A percentile compares a stretch with the other conserved stretches of the same genome.
These are phyloP conservation scores for Apophysomyces ossiformis DNA, from an alignment of 371 early-diverging fungal genomes.

Conservation along the genomic window DNA sequence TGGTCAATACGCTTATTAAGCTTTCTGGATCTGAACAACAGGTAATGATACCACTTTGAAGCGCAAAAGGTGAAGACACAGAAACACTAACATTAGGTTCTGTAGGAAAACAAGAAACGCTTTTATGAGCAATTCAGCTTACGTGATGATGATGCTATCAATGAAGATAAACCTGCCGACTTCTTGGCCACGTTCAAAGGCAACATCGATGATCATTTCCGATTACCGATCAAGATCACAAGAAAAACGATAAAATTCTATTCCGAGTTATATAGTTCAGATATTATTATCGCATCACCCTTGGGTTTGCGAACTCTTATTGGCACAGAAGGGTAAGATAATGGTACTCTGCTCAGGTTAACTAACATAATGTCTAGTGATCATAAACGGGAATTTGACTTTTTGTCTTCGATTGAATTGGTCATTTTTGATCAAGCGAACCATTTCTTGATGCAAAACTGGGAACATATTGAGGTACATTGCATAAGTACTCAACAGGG, in stretches of 20 bases:
- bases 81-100: background rate
- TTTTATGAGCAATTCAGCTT: conserved; percentile 79
- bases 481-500: background rate
- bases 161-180: conserved; percentile 81
- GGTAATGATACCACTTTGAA: conserved; percentile 21
- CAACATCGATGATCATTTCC: conserved; percentile 95
- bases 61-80: background rate
- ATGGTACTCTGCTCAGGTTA: background rate
- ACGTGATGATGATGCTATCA: conserved; percentile 57
- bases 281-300: conserved; percentile 93
- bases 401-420: conserved; percentile 90
- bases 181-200: conserved; percentile 85
- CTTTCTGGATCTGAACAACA: conserved; percentile 84
- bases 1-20: conserved; percentile 77
- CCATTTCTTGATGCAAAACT: conserved; percentile 95
- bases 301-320: conserved; percentile 88
- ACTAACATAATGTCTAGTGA: conserved; percentile 50
- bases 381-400: conserved; percentile 90
- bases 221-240: conserved; percentile 90
- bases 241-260: conserved; percentile 87
- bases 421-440: conserved; percentile 89
- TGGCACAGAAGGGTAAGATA: conserved; percentile 72
- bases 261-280: conserved; percentile 86
- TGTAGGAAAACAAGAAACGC: conserved; percentile 75
- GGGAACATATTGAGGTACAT: conserved; percentile 87